phyloP scores from a whole-genome alignment of 805 yeast species.

The Saccharomyces paradoxus region DNA sequence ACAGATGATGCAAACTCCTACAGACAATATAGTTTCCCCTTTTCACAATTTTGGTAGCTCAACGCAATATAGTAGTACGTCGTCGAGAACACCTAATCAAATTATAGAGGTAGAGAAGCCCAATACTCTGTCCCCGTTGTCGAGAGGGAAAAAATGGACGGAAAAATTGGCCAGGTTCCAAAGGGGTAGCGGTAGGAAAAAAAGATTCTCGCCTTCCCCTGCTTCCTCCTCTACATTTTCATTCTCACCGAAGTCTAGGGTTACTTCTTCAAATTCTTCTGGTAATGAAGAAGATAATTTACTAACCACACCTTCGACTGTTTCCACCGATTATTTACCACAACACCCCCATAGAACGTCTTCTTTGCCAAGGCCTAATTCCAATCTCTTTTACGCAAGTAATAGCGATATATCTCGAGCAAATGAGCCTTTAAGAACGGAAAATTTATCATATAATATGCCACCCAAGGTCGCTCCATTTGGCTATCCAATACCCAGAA shows the following conservation, averaged over 20 bases:
- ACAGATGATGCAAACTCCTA: slow-evolving; percentile 5
- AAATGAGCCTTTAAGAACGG: background rate
- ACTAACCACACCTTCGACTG: background rate
- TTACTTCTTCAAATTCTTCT: background rate
- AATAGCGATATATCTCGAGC: background rate
- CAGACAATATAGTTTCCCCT: slow-evolving; percentile 9
- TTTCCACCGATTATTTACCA: background rate
- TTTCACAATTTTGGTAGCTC: slow-evolving; percentile 13
- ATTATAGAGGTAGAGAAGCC: background rate
- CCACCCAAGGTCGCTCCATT: slow-evolving; percentile 13
- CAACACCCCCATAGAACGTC: slow-evolving; percentile 19
- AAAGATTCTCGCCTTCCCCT: slow-evolving; percentile 5
- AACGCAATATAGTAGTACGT: slow-evolving; percentile 6
- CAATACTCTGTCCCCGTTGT: slow-evolving; percentile 13
- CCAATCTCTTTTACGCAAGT: slow-evolving; percentile 1
- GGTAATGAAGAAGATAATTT: background rate
- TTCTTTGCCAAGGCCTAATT: slow-evolving; percentile 24
- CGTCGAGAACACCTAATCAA: slow-evolving; percentile 5
- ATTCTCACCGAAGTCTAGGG: background rate
- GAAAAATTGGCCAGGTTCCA: slow-evolving; percentile 17
- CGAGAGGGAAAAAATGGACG: slow-evolving; percentile 21
- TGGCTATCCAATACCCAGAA: slow-evolving; percentile 6
- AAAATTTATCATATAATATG: slow-evolving; percentile 1
- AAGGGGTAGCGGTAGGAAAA: slow-evolving; percentile 9
- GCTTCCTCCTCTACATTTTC: slow-evolving; percentile 2